Base-by-base conservation (phyloP, 2,329 filamentous ascomycete species). In the Epicoccum nigrum region DNA sequence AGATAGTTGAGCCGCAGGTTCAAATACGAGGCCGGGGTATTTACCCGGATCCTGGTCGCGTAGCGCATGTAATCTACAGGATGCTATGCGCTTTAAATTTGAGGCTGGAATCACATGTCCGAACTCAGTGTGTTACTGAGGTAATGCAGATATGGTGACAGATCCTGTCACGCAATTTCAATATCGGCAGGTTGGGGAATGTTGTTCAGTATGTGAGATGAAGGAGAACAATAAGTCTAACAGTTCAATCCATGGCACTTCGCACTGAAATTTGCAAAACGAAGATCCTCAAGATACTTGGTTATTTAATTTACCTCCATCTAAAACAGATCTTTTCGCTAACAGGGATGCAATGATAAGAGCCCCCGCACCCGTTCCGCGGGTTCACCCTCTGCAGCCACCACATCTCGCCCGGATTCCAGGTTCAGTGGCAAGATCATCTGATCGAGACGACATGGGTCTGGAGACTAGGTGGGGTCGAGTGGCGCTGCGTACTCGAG, bases 31-130 rank as follows among this genome's bases (percentile, higher is more conserved):
- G 33, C 43, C 20, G 17, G 43, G 43, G 28, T 47, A 52, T 52
- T 52, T 52, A 47, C 32, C 49, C 49, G 49, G 49, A 12, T 31
- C 17, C 16, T 47, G 43, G 49, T 12, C 7, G 17, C 16, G 34
- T 34, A 43, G 20, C 34, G 38, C 43, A 47, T 16, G n/a, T 7
- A 34, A 19, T 43, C 17, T 17, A 31, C 34, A 17, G 34, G 27
- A 21, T 9, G 4, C 7, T 13, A 11, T 11, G 34, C 28, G 13
- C 15, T 43, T 28, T 6, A 34, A 28, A 13, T 21, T 43, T 27
- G 43, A 34, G 27, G 38, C 38, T 47, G 25, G 9, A 34, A 28
- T 39, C 43, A 38, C 28, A 43, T 33, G 27, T 5, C 15, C 13
- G 16, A 21, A 12, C 4, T n/a, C 11, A 31, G 37, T 28, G n/a